A percentile compares a stretch with the other conserved stretches of the same genome.
phyloP scores from a whole-genome alignment of 106 monocot genomes.

The Apostasia shenzhenica region DNA sequence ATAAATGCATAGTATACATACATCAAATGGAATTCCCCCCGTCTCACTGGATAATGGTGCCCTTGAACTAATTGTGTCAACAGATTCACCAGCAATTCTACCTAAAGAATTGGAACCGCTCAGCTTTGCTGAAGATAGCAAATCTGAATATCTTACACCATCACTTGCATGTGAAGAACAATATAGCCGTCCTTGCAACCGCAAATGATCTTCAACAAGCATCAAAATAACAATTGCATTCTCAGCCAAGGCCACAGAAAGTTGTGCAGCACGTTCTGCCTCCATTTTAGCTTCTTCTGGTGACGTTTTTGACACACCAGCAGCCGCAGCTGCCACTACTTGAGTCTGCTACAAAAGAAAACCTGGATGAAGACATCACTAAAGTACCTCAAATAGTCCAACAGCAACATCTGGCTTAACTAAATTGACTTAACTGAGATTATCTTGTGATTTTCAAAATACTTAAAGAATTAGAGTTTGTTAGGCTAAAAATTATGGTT shows the following conservation, averaged over 20 bases:
- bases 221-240: conserved; percentile 94
- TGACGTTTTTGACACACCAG: conserved; percentile 87
- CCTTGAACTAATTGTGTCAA: conserved; percentile 29
- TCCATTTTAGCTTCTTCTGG: conserved; percentile 75
- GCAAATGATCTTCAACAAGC: conserved; percentile 97
- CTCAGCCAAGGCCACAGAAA: conserved; percentile 92
- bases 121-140: conserved; percentile 21
- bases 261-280: conserved; percentile 84
- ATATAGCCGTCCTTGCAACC: conserved; percentile 70
- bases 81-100: conserved; percentile 31
- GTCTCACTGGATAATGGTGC: conserved; percentile 56
- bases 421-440: neutral
- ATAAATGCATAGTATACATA: conserved; percentile 31
- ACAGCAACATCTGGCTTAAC: neutral
- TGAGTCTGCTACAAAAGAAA: conserved; percentile 75
- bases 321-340: conserved; percentile 96
- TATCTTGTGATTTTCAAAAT: neutral
- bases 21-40: conserved; percentile 84
- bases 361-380: conserved; percentile 33
- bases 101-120: conserved; percentile 49
- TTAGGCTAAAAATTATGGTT: too few relatives aligned
- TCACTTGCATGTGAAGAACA: conserved; percentile 29
- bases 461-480: neutral
- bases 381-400: conserved; percentile 2
- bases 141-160: conserved; percentile 27